These are phyloP conservation scores for Kuraishia floccosa DNA, from an alignment of 805 yeast genomes.

Conservation along the genomic window DNA sequence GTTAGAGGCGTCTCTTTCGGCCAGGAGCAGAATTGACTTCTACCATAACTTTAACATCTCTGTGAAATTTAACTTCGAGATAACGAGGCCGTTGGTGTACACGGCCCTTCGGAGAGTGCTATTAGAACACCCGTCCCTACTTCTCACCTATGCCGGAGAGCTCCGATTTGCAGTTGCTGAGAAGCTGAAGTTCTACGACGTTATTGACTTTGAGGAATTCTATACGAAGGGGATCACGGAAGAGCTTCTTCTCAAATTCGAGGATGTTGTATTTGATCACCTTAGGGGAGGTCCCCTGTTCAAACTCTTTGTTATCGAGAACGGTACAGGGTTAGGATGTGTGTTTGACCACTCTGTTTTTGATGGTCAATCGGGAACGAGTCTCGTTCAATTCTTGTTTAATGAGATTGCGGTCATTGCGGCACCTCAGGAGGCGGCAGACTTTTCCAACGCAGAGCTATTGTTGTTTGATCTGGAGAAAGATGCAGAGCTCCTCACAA, in stretches of 20 bases:
- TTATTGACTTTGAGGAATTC: background rate
- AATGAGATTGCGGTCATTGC: background rate
- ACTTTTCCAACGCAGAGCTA: too few species aligned
- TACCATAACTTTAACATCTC: conserved; percentile 1
- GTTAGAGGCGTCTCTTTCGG: background rate
- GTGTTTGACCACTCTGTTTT: background rate
- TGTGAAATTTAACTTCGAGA: background rate
- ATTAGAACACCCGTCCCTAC: background rate
- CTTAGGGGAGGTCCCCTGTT: too few species aligned
- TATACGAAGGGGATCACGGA: background rate
- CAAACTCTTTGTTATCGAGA: background rate
- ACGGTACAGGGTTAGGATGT: background rate
- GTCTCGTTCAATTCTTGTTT: background rate
- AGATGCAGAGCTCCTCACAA: too few species aligned
- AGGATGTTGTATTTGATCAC: background rate
- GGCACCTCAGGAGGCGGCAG: background rate
- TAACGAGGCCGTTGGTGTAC: background rate
- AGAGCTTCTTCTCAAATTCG: background rate
- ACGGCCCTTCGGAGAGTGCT: background rate
- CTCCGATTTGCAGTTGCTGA: too few species aligned
- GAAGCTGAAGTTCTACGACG: background rate
- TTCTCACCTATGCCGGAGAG: background rate
- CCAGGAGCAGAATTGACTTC: background rate
- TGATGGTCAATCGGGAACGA: background rate
- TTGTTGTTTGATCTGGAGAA: too few species aligned